A percentile compares a stretch with the other conserved stretches of the same genome.
phyloP scores from a whole-genome alignment of 176 grass and related monocot species.

The Neostapfia colusana region DNA sequence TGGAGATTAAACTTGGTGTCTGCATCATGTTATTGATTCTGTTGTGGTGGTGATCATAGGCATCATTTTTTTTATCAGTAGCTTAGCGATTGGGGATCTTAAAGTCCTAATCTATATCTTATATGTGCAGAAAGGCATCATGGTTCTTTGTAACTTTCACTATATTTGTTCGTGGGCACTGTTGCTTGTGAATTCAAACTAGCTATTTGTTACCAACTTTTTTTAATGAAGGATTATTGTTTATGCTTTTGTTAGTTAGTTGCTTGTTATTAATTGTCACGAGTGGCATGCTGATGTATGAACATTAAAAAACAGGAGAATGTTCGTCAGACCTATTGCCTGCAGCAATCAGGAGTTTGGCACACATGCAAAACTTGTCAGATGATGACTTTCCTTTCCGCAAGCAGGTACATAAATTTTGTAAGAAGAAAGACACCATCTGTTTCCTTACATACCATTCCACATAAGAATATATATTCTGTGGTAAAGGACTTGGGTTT shows the following conservation, averaged over 20 bases:
- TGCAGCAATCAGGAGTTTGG: constrained; percentile 69
- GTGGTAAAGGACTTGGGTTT: background rate
- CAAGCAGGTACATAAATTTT: constrained; percentile 60
- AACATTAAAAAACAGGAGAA: constrained; percentile 57
- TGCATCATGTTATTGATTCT: constrained; percentile 14
- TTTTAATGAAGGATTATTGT: constrained; percentile 3
- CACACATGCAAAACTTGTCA: constrained; percentile 74
- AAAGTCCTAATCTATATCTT: constrained; percentile 16
- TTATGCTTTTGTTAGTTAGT: background rate
- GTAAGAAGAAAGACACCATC: background rate
- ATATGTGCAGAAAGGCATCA: constrained; percentile 7
- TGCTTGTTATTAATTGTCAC: background rate
- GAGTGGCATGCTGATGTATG: constrained; percentile 32
- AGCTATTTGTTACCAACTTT: constrained; percentile 9
- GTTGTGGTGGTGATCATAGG: background rate
- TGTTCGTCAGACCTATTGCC: constrained; percentile 70
- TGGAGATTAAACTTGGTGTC: background rate
- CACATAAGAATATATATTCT: background rate
- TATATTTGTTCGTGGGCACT: constrained; percentile 1
- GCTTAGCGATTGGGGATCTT: background rate
- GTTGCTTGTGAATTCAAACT: background rate
- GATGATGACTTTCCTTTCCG: constrained; percentile 87
- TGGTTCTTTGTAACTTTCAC: constrained; percentile 8
- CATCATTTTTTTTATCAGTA: background rate
- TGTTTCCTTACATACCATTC: background rate